Evolutionary conservation across 192 early-diverging fungal genomes (phyloP), one percentile per base, ranked within the genome.

Genomic region (Linnemannia hyalina): DNA sequence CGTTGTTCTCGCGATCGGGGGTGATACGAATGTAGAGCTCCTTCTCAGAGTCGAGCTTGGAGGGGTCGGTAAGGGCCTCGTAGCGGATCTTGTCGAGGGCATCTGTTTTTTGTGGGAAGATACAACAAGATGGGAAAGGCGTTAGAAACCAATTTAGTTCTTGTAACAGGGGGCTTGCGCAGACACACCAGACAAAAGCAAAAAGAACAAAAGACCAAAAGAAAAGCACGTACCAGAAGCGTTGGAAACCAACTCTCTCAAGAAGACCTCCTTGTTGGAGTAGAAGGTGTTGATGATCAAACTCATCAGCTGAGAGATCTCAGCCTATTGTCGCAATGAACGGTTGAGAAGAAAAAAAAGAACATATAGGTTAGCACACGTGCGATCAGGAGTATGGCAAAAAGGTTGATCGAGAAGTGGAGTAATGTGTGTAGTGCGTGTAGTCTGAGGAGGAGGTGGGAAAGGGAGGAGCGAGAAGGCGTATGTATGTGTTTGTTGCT

Each of bases 221-320:
- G 13, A 11, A 46, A 46, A 46, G 11, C 10, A 79, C 82, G 16
- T 83, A 83, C 82, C 82, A 57, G 92, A 93, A 69, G 81, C 92
- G 91, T 97, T 97, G 81, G 97, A 97, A 87, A 99, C 97, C 82
- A 99, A 88, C 89, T 99, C 99, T 94, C 99, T 95, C 82, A 99
- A 93, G 93, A 99, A 99, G 81, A 99, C 96, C 89, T 98, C 98
- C 94, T 97, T 97, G 94, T 97, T 97, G 72, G 95, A 95, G 93
- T 99, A 99, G 91, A 99, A 98, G 85, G 99, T 98, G 95, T 99
- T 99, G 95, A 99, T 99, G 94, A 99, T 99, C 88, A 99, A 95
- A 85, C 95, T 96, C 99, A 99, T 99, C 92, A 99, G 92, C 97
- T 97, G 96, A 94, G 95, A 96, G 88, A 99, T 98, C 94, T 99